Percentiles rank a stretch among this genome's conserved stretches.
phyloP scores from a whole-genome alignment of 352 stramenopile species.

The Pythium volutum region DNA sequence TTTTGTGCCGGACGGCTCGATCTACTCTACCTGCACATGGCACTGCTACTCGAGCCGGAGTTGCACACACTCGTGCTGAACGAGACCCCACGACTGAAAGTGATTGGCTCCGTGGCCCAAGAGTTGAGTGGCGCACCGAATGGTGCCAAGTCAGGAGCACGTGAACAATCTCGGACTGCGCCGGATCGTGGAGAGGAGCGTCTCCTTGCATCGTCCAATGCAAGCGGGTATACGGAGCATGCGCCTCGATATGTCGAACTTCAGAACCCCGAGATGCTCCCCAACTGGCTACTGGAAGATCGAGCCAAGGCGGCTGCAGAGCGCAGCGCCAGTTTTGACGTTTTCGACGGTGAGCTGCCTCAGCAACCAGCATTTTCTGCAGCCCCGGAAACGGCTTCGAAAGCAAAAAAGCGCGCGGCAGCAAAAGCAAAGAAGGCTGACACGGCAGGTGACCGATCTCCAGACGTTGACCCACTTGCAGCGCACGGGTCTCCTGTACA shows the following conservation, averaged over 20 bases:
- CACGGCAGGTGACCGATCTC: not conserved
- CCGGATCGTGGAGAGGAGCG: not conserved
- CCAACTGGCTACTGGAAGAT: slow-evolving; percentile 24
- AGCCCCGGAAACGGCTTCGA: not conserved
- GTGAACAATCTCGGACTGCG: not conserved
- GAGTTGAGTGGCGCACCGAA: not conserved
- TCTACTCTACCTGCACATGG: slow-evolving; percentile 70
- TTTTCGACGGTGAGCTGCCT: not conserved
- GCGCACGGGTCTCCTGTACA: slow-evolving; percentile 2
- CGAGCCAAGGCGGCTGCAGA: slow-evolving; percentile 22
- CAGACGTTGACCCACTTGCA: not conserved
- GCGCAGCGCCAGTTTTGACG: slow-evolving; percentile 4
- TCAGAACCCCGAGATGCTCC: slow-evolving; percentile 27
- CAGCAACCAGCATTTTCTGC: not conserved
- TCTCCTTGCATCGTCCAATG: not conserved
- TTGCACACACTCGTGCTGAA: slow-evolving; percentile 47
- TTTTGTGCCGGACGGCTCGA: slow-evolving; percentile 55
- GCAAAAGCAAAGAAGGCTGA: slow-evolving; percentile 2
- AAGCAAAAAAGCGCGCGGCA: slow-evolving; percentile 1
- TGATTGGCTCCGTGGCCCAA: not conserved
- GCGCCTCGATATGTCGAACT: slow-evolving; percentile 22
- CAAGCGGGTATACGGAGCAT: not conserved
- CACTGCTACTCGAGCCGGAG: slow-evolving; percentile 46
- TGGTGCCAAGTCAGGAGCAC: not conserved
- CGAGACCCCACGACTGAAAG: slow-evolving; percentile 10